Evolutionary conservation across 2,329 filamentous ascomycete species (phyloP).

Genomic region (Decorospora gaudefroyi): DNA sequence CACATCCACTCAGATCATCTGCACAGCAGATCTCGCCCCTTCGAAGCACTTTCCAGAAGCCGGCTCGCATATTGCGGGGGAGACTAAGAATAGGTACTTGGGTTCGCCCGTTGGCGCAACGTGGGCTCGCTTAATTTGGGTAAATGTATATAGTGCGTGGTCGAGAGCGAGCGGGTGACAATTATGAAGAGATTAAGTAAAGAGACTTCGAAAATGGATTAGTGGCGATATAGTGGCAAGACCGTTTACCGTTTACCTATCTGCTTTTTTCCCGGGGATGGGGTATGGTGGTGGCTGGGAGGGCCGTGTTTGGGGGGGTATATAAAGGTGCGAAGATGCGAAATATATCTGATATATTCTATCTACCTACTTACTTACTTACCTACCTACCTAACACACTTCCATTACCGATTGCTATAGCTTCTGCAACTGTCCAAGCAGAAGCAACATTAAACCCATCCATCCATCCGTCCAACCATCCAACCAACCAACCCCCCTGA

Average conservation of each 20-base stretch:
- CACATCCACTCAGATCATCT: slow-evolving; percentile 13
- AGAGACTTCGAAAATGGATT: slow-evolving; percentile 19
- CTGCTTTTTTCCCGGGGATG: no score
- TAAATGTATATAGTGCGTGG: slow-evolving; percentile 17
- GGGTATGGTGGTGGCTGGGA: no score
- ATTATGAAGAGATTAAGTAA: slow-evolving; percentile 27
- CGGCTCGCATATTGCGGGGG: slow-evolving; percentile 17
- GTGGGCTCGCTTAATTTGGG: slow-evolving; percentile 24
- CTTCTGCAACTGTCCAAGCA: not conserved
- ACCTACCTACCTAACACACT: no score
- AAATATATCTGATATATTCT: no score
- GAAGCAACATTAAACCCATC: not conserved
- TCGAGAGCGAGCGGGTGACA: slow-evolving; percentile 11
- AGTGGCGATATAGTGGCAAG: slow-evolving; percentile 15
- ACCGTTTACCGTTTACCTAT: no score
- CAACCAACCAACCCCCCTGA: not conserved
- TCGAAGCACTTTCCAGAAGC: slow-evolving; percentile 21
- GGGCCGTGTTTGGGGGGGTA: no score
- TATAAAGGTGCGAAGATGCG: no score
- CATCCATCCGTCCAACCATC: not conserved
- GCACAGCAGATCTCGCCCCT: slow-evolving; percentile 5
- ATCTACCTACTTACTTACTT: no score
- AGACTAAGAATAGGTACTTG: slow-evolving; percentile 20
- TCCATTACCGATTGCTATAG: no score
- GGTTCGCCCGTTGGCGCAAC: not conserved